Base-by-base conservation (phyloP, 768 basidiomycete genomes). In the Lentinula edodes region DNA sequence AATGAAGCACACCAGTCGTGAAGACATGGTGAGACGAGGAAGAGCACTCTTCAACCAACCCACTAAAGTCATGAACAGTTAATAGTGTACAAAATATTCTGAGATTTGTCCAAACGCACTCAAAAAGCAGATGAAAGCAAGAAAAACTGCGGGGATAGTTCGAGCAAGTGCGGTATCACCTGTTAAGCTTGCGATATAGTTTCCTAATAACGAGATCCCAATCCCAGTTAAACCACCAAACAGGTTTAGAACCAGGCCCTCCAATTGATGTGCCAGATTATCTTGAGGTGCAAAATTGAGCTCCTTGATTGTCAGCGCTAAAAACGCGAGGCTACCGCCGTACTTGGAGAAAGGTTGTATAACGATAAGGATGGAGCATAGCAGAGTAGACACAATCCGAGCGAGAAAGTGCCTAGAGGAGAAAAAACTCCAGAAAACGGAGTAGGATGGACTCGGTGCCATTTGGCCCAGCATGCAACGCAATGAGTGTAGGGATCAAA, bases 201-300 rank as follows among this genome's bases (percentile, higher is more conserved):
- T 69, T 23, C 61, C 69, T 10, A 70, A 54, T 7, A 65, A 41
- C n/a, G 70, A 72, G 15, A 69, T 18, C 13, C 72, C 75, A 52
- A 81, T 76, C 9, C 74, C 78, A 8, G 69, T 39, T 2, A 80
- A 58, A 9, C 76, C 80, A 1, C 81, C 81, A 1, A 73, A 67
- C 7, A 79, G 70, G 59, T 80, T 78, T 32, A 82, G 71, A 16
- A 81, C 63, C 1, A 76, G 77, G 1, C 71, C 70, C 66, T 81
- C 81, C 4, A 82, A 64, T 66, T 82, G 79, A 64, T 82, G 78
- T 0, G 80, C 76, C 10, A 83, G 70, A 64, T 71, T 78, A 43
- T 78, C 75, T 63, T 83, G 78, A 2, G 77, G 74, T 20, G 75
- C 75, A 64, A 83, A 82, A 54, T 80, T 74, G 8, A 80, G 73